Percentiles rank a stretch among this genome's conserved stretches.
Evolutionary conservation across 495 filamentous ascomycete genomes (phyloP).

Genomic region (Daldinia childiae): DNA sequence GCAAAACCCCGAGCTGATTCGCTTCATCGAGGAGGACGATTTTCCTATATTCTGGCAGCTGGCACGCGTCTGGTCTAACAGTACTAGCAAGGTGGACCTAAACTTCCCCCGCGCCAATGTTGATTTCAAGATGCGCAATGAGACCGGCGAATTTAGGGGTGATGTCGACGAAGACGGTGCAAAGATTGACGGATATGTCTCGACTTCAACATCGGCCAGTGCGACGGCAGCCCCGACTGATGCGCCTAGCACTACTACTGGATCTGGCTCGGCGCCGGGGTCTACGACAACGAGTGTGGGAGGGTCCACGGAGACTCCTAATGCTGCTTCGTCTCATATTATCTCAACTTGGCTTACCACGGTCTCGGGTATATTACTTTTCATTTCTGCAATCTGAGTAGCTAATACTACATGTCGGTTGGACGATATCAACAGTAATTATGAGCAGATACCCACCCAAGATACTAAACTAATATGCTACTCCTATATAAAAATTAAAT

Average conservation of each 20-base stretch:
- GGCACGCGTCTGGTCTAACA: too few species aligned
- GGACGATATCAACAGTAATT: too few species aligned
- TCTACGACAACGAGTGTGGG: neutral
- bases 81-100: too few species aligned
- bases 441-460: too few species aligned
- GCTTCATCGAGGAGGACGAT: too few species aligned
- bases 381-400: neutral
- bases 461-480: too few species aligned
- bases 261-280: neutral
- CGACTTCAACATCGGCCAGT: neutral
- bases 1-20: too few species aligned
- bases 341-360: neutral
- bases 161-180: slow-evolving; percentile 23
- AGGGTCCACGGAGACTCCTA: neutral
- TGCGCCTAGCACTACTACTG: neutral
- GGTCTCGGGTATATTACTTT: neutral
- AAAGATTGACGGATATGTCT: neutral
- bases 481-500: neutral
- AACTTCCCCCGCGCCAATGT: too few species aligned
- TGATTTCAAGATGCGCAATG: too few species aligned
- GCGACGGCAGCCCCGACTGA: neutral
- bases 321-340: neutral
- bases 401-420: too few species aligned
- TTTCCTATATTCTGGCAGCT: too few species aligned
- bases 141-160: neutral